Evolutionary conservation across 345 rosid genomes (phyloP).

Genomic region (Sonneratia caseolaris): DNA sequence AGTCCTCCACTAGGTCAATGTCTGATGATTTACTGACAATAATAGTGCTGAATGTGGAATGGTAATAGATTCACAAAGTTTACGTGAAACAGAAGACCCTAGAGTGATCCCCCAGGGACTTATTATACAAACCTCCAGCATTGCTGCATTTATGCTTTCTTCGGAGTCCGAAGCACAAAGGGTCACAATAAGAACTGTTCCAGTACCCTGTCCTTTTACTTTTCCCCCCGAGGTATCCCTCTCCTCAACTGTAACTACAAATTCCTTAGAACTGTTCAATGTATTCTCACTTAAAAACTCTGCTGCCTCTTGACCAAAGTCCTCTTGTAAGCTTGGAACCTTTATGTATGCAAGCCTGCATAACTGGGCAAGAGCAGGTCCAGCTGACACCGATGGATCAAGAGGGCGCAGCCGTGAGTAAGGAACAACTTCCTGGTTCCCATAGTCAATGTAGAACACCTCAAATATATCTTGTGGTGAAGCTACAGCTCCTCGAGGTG

Average conservation of each 20-base stretch:
- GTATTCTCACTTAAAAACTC: constrained; percentile 57
- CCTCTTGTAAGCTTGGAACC: constrained; percentile 76
- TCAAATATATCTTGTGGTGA: constrained; percentile 71
- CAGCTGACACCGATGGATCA: constrained; percentile 59
- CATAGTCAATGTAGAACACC: constrained; percentile 92
- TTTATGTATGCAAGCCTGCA: constrained; percentile 87
- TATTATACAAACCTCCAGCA: constrained; percentile 61
- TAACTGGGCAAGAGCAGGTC: constrained; percentile 86
- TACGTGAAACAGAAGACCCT: neutral
- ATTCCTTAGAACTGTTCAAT: constrained; percentile 53
- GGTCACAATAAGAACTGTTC: constrained; percentile 57
- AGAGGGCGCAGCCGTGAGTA: constrained; percentile 65
- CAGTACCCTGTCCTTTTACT: constrained; percentile 93
- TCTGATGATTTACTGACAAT: too few relatives aligned
- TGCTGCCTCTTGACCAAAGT: constrained; percentile 83
- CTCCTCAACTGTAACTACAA: constrained; percentile 72
- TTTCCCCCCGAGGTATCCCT: constrained; percentile 83
- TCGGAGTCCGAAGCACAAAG: constrained; percentile 69
- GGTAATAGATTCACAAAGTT: neutral
- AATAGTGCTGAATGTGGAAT: too few relatives aligned
- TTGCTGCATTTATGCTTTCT: constrained; percentile 67
- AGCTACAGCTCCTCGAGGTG: constrained; percentile 62
- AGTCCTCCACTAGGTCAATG: neutral
- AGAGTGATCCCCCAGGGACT: neutral
- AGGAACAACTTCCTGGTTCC: constrained; percentile 81